Base-by-base conservation (phyloP, 495 filamentous ascomycete species). In the Podospora conica region DNA sequence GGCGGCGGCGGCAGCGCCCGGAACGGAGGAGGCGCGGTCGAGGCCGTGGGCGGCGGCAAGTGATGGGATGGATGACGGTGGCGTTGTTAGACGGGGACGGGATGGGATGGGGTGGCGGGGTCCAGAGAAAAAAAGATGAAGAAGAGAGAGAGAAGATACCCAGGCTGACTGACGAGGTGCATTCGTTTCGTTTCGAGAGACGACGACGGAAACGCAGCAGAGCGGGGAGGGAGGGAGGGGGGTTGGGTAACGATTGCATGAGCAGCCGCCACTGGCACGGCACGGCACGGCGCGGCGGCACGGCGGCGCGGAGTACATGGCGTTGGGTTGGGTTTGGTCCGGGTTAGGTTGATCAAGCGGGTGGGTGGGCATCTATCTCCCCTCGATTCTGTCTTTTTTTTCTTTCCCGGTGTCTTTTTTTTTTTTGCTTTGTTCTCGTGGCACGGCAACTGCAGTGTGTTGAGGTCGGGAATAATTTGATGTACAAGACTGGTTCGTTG, bases 1-100 rank as follows among this genome's bases (percentile, higher is more conserved):
- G 73, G 69, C 25, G 60, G 73, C 33, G 70, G 68, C 22, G 62
- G 67, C 23, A 67, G 61, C 18, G 10, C 58, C 7, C 53, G 65
- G 9, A 53, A 65, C 2, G 68, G 66, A 27, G 60, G 33, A 53
- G 55, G 55, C 53, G 29, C 66, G 1, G 67, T 70, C 15, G 73
- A 75, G 56, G 58, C 68, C 0, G 69, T 68, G 0, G 70, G 67
- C 2, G 73, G 70, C 8, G 60, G 40, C 40, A n/a, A 48, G 2
- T 48, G 73, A 64, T 75, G 55, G 68, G 15, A 31, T n/a, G n/a
- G n/a, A 48, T 53, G 22, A 29, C 3, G 8, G 7, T 53, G n/a
- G n/a, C 33, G 29, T 24, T 33, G 23, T 24, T 29, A 61, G 12
- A 55, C 33, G 48, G 60, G 21, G 18, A 12, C 12, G 40, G 18